Percentiles rank a stretch among this genome's conserved stretches.
phyloP scores from a whole-genome alignment of 805 yeast genomes.

The Candida coleopterorum region DNA sequence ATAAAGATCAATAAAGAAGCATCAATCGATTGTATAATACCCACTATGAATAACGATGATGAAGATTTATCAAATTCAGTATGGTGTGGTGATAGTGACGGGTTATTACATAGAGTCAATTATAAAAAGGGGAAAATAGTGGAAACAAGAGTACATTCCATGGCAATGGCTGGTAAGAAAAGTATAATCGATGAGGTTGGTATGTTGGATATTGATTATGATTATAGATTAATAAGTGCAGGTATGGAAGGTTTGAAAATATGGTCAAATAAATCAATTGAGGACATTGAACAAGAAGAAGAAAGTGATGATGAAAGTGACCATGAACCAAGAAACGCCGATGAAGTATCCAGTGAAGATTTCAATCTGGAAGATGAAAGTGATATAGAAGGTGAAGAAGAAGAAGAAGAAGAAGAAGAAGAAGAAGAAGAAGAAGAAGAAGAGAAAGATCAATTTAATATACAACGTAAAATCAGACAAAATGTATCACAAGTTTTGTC shows the following conservation, averaged over 20 bases:
- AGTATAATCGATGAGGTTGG: constrained; percentile 66
- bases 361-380: constrained; percentile 11
- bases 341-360: constrained; percentile 9
- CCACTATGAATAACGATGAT: constrained; percentile 51
- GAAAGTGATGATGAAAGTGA: constrained; percentile 23
- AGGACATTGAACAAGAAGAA: constrained; percentile 12
- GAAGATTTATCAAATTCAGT: constrained; percentile 44
- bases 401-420: constrained; percentile 11
- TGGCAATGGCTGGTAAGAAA: constrained; percentile 22
- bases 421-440: constrained; percentile 12
- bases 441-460: constrained; percentile 1
- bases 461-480: constrained; percentile 8
- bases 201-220: constrained; percentile 71
- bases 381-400: constrained; percentile 9
- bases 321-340: constrained; percentile 17
- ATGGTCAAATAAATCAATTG: constrained; percentile 50
- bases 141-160: constrained; percentile 63
- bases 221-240: constrained; percentile 73
- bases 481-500: constrained; percentile 8
- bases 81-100: constrained; percentile 81
- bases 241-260: constrained; percentile 79
- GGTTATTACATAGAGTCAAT: constrained; percentile 64
- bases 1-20: constrained; percentile 64
- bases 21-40: constrained; percentile 66
- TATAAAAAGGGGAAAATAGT: constrained; percentile 57